Evolutionary conservation across 1,284 basidiomycete species (phyloP).

Genomic region (Rhodotorula sp.): DNA sequence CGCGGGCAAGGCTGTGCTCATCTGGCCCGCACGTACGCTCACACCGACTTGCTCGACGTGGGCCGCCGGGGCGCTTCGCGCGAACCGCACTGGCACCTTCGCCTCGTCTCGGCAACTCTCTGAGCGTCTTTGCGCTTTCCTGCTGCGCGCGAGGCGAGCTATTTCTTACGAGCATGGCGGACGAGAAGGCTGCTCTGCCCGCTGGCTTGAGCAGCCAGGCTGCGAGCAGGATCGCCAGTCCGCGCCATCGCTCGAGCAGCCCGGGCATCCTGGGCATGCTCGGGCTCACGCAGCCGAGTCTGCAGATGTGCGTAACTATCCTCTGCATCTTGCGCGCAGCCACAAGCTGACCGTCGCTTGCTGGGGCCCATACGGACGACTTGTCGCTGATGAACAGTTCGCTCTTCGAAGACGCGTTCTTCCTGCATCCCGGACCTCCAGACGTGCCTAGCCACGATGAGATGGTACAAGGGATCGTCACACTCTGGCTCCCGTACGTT

Average conservation of each 20-base stretch:
- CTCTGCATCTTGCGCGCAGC: too few species aligned
- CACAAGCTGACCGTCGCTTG: background rate
- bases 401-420: slow-evolving; percentile 34
- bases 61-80: too few species aligned
- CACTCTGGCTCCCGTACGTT: slow-evolving; percentile 20
- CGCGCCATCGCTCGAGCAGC: background rate
- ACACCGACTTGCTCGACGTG: too few species aligned
- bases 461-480: slow-evolving; percentile 27
- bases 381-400: slow-evolving; percentile 9
- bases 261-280: slow-evolving; percentile 23
- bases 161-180: too few species aligned
- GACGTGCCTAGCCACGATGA: slow-evolving; percentile 30
- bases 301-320: slow-evolving; percentile 7
- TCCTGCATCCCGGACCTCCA: slow-evolving; percentile 27
- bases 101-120: too few species aligned
- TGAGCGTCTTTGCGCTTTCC: too few species aligned
- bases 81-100: too few species aligned
- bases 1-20: too few species aligned
- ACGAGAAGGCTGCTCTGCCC: too few species aligned
- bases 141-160: too few species aligned
- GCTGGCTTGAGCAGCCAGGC: too few species aligned
- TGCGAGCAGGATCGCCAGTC: background rate
- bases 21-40: too few species aligned
- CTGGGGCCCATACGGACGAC: background rate
- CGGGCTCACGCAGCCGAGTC: slow-evolving; percentile 30